Evolutionary conservation across 805 yeast genomes (phyloP), one percentile per base, ranked within the genome.

Genomic region (Yarrowia keelungensis): DNA sequence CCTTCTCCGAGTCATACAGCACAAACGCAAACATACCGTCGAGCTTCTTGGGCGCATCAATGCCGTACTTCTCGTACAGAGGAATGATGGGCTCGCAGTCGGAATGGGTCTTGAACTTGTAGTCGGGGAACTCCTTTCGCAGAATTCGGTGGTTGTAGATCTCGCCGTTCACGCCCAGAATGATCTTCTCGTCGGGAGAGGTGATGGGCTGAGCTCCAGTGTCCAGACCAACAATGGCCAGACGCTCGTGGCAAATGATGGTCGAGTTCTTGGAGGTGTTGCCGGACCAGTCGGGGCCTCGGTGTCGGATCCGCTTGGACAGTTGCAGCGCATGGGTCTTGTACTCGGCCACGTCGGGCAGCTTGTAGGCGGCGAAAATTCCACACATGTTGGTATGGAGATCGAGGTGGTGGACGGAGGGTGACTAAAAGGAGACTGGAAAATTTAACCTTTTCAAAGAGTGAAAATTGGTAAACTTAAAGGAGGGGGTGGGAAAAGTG

Each of bases 211-310:
- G 99, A 72, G 99, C 97, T 77, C 99, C 99, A 54, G 97, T 84
- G 79, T 92, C 98, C 74, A 95, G 84, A 75, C 99, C 99, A 71
- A 95, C 99, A 78, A 95, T 93, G 73, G 98, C 96, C 78, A 95
- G 85, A 84, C 99, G 91, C 84, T 95, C 99, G 79, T 95, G 99
- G 74, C 90, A 88, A 73, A 95, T 81, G 73, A 95, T 88, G 59
- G 98, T 91, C 72, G 83, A 79, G 88, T 91, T 91, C 77, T 88
- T 87, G 73, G 85, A 81, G 72, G 85, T 79, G 87, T 92, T 92
- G 76, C 99, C 99, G 46, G 92, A 70, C 99, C 99, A 95, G 81
- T 95, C 99, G 74, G 99, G 99, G 76, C 99, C 99, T 81, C 99
- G 89, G 81, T 95, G 99, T 83, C 99, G 89, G 79, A 94, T 89